Conservation (phyloP, 345 rosid species). For the Lepidium didymum region DNA sequence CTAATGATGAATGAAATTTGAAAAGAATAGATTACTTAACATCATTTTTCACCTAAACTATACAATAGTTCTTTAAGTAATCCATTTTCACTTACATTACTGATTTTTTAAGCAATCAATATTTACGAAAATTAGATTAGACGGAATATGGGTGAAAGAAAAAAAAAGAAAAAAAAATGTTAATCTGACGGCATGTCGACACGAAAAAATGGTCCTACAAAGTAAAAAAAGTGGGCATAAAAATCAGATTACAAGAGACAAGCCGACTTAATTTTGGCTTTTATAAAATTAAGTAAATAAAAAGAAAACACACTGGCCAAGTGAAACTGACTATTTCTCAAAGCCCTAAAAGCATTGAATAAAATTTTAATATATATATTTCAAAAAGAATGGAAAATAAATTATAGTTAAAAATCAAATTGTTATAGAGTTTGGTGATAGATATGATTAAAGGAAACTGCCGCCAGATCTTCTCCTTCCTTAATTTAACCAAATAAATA, state of each 20-base stretch:
- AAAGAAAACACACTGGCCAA: not conserved
- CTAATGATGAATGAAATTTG: not conserved
- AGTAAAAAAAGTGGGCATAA: not conserved
- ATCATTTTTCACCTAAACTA: not conserved
- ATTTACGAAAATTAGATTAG: not conserved
- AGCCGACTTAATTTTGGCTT: not conserved
- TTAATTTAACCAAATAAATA: not conserved
- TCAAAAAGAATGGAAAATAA: not conserved
- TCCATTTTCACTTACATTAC: not conserved
- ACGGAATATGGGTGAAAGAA: not conserved
- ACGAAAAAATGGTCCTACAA: not conserved
- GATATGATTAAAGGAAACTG: not conserved
- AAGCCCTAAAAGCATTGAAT: slow-evolving; percentile 7
- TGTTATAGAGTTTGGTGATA: not conserved
- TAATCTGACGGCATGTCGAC: not conserved
- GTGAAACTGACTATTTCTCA: not conserved
- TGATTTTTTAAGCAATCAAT: not conserved
- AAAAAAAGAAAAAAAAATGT: not conserved
- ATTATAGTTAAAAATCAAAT: not conserved
- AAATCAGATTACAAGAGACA: slow-evolving; percentile 12
- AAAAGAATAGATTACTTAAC: not conserved
- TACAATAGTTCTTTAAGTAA: not conserved
- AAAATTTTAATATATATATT: not conserved
- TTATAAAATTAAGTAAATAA: not conserved
- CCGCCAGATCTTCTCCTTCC: not conserved